Evolutionary conservation across 495 filamentous ascomycete species (phyloP), one percentile per base, ranked within the genome.

Genomic region (Penicillium ochrochloron): DNA sequence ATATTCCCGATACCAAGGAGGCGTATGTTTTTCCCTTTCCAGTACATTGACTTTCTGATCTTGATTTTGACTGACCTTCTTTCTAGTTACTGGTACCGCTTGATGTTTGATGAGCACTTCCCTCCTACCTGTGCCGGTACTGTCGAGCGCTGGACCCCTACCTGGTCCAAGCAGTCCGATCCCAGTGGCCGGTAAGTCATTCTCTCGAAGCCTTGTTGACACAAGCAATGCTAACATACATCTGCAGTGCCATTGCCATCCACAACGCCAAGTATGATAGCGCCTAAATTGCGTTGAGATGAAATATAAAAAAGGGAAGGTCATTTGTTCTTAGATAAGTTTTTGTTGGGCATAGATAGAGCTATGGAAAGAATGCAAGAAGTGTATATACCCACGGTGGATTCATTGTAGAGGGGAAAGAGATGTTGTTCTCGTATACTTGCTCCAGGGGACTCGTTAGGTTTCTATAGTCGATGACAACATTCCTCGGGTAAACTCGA

Each of bases 51-150:
- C 46, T 52, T 19, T 17, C 1, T 10, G 33, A 25, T 4, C 8
- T 34, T 59, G 25, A n/a, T 60, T 58, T 66, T 74, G 63, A 71
- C 62, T 56, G 62, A 82, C 79, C 53, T 17, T 19, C 44, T 53
- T 14, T 21, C 34, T 48, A 90, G 89, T 19, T 96, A 97, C 83
- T 98, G 95, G 96, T 99, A 99, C 82, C 89, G 95, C 66, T 80
- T 73, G 70, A 98, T 99, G 93, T 99, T 98, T 75, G 95, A 99
- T 75, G 95, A 99, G 84, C 94, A 92, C 77, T 99, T 98, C 86
- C 96, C 96, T 42, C 82, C 89, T 27, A 89, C 90, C 71, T 97
- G 94, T 76, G 95, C 96, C 29, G 86, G 84, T 23, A 98, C 96
- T 39, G 95, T 99, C 46, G 91, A 92, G 91, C 85, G 96, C 63